Evolutionary conservation across 2,329 filamentous ascomycete genomes (phyloP).

Genomic region (Thelonectria discophora): DNA sequence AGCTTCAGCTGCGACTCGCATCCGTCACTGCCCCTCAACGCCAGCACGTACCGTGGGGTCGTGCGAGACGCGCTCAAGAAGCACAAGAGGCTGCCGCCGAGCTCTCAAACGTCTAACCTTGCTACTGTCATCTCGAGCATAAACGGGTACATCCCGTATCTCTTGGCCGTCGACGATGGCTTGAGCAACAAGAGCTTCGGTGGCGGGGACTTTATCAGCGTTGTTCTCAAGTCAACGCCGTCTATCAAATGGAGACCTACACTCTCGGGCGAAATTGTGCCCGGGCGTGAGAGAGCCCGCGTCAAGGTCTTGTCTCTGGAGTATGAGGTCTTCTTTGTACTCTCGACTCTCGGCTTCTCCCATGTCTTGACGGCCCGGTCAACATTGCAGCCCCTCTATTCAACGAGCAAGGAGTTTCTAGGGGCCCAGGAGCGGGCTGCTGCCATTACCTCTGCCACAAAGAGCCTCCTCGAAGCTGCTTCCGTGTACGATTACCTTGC

Average conservation of each 20-base stretch:
- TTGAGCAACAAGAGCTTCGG: constrained; percentile 59
- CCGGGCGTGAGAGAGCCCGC: constrained; percentile 71
- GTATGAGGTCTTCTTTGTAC: constrained; percentile 82
- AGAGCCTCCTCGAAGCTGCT: constrained; percentile 79
- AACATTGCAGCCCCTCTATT: constrained; percentile 78
- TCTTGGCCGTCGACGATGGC: constrained; percentile 79
- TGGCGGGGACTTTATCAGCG: constrained; percentile 69
- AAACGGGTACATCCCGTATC: constrained; percentile 82
- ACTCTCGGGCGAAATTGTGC: constrained; percentile 70
- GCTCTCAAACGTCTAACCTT: constrained; percentile 76
- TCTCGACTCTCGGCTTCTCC: constrained; percentile 80
- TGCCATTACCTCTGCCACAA: constrained; percentile 78
- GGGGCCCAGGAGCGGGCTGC: constrained; percentile 72
- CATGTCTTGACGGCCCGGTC: constrained; percentile 77
- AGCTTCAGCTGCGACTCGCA: constrained; percentile 83
- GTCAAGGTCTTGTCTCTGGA: constrained; percentile 77
- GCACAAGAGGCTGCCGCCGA: constrained; percentile 83
- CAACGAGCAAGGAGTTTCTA: constrained; percentile 67
- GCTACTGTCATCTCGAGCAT: constrained; percentile 73
- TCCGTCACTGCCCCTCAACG: constrained; percentile 84
- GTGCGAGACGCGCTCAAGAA: constrained; percentile 86
- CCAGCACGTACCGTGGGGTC: constrained; percentile 84
- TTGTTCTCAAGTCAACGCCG: constrained; percentile 68
- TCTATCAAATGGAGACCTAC: constrained; percentile 87
- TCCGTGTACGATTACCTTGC: constrained; percentile 79